A percentile compares a stretch with the other conserved stretches of the same genome.
phyloP scores from a whole-genome alignment of 2,329 filamentous ascomycete species.

The Sporothrix brasiliensis region DNA sequence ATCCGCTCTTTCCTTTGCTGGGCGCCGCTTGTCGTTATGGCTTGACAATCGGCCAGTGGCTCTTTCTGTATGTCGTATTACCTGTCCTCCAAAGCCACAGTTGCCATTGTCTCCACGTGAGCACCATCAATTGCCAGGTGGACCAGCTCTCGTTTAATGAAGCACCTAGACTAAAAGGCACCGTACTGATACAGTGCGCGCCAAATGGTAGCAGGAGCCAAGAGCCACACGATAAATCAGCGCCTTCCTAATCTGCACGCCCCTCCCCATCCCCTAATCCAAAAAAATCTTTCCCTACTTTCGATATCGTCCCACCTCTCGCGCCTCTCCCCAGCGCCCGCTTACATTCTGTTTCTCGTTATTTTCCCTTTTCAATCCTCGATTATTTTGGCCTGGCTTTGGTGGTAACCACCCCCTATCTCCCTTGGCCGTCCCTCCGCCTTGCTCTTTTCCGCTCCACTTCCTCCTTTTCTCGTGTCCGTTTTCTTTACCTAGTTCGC shows the following conservation, averaged over 20 bases:
- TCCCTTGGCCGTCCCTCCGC: slow-evolving; percentile 12
- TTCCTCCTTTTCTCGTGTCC: slow-evolving; percentile 20
- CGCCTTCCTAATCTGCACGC: slow-evolving; percentile 2
- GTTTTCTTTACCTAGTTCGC: background rate
- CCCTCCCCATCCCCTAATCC: slow-evolving; percentile 21
- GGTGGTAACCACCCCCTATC: slow-evolving; percentile 15
- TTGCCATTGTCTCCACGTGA: background rate
- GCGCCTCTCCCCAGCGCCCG: background rate
- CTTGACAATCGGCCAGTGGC: background rate
- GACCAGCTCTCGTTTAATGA: background rate
- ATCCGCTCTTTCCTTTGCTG: background rate
- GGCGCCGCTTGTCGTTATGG: background rate
- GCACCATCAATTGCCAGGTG: slow-evolving; percentile 17
- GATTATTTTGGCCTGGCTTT: background rate
- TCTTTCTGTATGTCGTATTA: background rate
- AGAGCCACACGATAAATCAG: slow-evolving; percentile 24
- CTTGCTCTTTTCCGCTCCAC: slow-evolving; percentile 13
- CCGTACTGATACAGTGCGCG: slow-evolving; percentile 14
- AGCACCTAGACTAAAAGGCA: slow-evolving; percentile 12
- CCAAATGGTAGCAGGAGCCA: background rate
- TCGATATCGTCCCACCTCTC: slow-evolving; percentile 21
- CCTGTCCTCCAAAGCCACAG: background rate
- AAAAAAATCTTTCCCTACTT: background rate
- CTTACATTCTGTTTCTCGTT: slow-evolving; percentile 18
- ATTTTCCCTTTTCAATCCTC: background rate